Percentiles rank a stretch among this genome's conserved stretches.
Conservation (phyloP, 352 stramenopile species). For the Phytophthora sansomeana region DNA sequence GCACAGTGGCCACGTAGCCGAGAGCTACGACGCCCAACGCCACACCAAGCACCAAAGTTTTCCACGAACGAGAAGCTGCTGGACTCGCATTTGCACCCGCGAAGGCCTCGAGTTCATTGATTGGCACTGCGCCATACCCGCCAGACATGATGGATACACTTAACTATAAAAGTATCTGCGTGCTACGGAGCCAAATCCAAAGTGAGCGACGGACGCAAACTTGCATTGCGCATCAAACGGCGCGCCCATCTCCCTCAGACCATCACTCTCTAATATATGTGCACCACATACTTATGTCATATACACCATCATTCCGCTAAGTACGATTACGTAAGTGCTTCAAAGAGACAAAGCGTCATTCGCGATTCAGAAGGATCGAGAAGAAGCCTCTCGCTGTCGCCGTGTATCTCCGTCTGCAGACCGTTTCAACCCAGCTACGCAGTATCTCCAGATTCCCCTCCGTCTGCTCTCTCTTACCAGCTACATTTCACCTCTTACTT, state of each 20-base stretch:
- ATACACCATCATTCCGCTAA: background rate
- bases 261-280: slow-evolving; percentile 1
- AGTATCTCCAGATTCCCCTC: background rate
- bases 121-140: background rate
- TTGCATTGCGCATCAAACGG: slow-evolving; percentile 26
- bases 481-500: background rate
- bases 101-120: slow-evolving; percentile 8
- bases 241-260: slow-evolving; percentile 15
- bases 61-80: slow-evolving; percentile 24
- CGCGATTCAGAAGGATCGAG: slow-evolving; percentile 25
- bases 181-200: slow-evolving; percentile 1
- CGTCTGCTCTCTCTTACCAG: slow-evolving; percentile 3
- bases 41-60: slow-evolving; percentile 43
- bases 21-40: slow-evolving; percentile 43
- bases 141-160: slow-evolving; percentile 1
- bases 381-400: background rate
- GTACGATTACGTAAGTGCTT: slow-evolving; percentile 17
- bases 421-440: background rate
- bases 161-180: background rate
- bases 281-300: background rate
- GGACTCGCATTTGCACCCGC: slow-evolving; percentile 17
- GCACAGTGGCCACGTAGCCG: slow-evolving; percentile 46
- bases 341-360: slow-evolving; percentile 23
- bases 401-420: background rate
- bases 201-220: no score